Percentiles rank a stretch among this genome's conserved stretches.
phyloP scores from a whole-genome alignment of 805 yeast species.

The Isabelozyma rhagii region DNA sequence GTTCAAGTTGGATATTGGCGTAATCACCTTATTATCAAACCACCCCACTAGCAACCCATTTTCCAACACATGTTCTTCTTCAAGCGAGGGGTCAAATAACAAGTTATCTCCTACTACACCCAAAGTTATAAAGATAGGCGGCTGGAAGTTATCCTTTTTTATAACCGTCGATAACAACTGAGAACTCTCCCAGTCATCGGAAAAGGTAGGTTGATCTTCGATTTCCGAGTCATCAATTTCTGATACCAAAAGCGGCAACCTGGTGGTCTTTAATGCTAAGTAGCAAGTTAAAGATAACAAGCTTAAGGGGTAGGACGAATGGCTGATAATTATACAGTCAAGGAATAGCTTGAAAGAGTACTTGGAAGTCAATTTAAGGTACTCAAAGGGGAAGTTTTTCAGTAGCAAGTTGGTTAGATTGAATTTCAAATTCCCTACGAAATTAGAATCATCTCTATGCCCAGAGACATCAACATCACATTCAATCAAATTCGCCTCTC shows the following conservation, averaged over 20 bases:
- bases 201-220: slow-evolving; percentile 87
- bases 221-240: slow-evolving; percentile 67
- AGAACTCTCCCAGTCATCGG: slow-evolving; percentile 79
- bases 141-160: slow-evolving; percentile 41
- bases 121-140: slow-evolving; percentile 74
- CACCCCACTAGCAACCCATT: slow-evolving; percentile 77
- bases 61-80: slow-evolving; percentile 85
- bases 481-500: slow-evolving; percentile 52
- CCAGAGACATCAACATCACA: slow-evolving; percentile 84
- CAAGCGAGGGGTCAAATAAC: slow-evolving; percentile 81
- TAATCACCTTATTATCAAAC: slow-evolving; percentile 60
- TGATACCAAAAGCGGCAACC: slow-evolving; percentile 69
- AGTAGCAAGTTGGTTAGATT: slow-evolving; percentile 53
- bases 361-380: slow-evolving; percentile 63
- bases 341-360: slow-evolving; percentile 75
- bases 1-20: slow-evolving; percentile 73
- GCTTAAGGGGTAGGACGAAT: slow-evolving; percentile 77
- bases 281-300: slow-evolving; percentile 76
- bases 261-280: slow-evolving; percentile 76
- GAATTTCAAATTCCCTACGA: slow-evolving; percentile 61
- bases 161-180: slow-evolving; percentile 39
- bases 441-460: slow-evolving; percentile 71
- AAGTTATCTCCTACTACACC: slow-evolving; percentile 71
- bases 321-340: slow-evolving; percentile 76
- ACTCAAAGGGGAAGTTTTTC: slow-evolving; percentile 49